Conservation (phyloP, 2,329 filamentous ascomycete genomes). For the Alternaria longipes region DNA sequence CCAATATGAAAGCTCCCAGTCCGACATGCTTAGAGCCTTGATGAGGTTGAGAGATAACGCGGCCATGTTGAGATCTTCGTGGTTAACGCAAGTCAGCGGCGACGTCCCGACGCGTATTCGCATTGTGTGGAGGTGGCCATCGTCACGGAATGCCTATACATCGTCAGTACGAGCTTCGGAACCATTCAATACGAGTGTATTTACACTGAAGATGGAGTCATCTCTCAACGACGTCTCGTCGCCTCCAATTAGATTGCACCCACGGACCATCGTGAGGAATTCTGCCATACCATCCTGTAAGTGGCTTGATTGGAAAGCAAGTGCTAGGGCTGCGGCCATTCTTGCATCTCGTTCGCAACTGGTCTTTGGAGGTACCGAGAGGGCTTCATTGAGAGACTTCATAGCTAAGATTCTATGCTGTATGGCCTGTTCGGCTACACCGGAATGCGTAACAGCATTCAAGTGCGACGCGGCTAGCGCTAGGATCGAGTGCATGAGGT, state of each 20-base stretch:
- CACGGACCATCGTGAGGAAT: conserved; percentile 51
- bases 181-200: background rate
- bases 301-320: conserved; percentile 52
- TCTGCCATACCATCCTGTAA: conserved; percentile 50
- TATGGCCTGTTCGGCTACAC: conserved; percentile 67
- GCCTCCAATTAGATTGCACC: conserved; percentile 48
- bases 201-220: conserved; percentile 44
- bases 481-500: conserved; percentile 75
- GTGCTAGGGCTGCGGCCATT: conserved; percentile 49
- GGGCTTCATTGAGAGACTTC: conserved; percentile 54
- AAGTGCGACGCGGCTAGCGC: conserved; percentile 74
- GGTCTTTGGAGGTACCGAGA: conserved; percentile 46
- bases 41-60: conserved; percentile 39
- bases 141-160: conserved; percentile 40
- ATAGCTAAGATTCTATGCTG: conserved; percentile 72
- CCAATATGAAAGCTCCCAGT: conserved; percentile 42
- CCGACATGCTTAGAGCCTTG: conserved; percentile 38
- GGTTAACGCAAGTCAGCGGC: conserved; percentile 29
- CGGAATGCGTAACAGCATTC: conserved; percentile 58
- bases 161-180: background rate
- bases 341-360: conserved; percentile 48
- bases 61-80: conserved; percentile 43
- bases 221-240: conserved; percentile 30
- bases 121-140: conserved; percentile 47
- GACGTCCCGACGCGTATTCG: conserved; percentile 34